These are phyloP conservation scores for Yamadazyma dushanensis DNA, from an alignment of 1,139 yeast species.

Conservation along the genomic window DNA sequence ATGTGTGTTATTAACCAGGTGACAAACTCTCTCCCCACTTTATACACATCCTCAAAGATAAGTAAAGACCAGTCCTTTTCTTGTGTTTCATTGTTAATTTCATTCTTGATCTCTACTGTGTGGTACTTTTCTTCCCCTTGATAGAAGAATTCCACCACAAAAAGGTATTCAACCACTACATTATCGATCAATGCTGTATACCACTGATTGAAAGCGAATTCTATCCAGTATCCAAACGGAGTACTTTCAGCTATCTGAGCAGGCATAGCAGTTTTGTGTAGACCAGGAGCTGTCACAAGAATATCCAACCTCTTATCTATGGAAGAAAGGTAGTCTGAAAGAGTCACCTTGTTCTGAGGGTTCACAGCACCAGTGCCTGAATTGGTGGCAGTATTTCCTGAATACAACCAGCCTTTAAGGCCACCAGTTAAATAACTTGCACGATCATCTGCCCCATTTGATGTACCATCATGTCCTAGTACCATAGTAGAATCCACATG, in stretches of 20 bases:
- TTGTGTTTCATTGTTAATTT: slow-evolving; percentile 9
- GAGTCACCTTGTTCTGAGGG: slow-evolving; percentile 18
- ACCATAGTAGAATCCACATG: slow-evolving; percentile 53
- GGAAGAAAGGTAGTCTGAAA: slow-evolving; percentile 53
- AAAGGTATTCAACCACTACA: slow-evolving; percentile 73
- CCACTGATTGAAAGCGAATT: slow-evolving; percentile 72
- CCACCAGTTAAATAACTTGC: slow-evolving; percentile 27
- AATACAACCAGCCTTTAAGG: slow-evolving; percentile 28
- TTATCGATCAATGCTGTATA: slow-evolving; percentile 76
- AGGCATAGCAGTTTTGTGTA: slow-evolving; percentile 60
- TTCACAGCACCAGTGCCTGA: slow-evolving; percentile 2
- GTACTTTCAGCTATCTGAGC: slow-evolving; percentile 85
- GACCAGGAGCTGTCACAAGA: slow-evolving; percentile 39
- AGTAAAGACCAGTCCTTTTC: slow-evolving; percentile 52
- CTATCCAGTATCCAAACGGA: slow-evolving; percentile 66
- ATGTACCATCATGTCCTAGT: slow-evolving; percentile 38
- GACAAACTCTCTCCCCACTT: slow-evolving; percentile 42
- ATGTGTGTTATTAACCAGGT: slow-evolving; percentile 37
- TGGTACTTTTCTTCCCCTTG: slow-evolving; percentile 44
- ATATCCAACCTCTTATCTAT: slow-evolving; percentile 57
- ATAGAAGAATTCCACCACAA: slow-evolving; percentile 70
- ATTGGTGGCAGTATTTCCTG: slow-evolving; percentile 8
- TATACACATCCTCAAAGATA: slow-evolving; percentile 51
- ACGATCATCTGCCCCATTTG: slow-evolving; percentile 24
- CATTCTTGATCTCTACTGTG: slow-evolving; percentile 14